Percentiles rank a stretch among this genome's conserved stretches.
These are phyloP conservation scores for Otatea glauca DNA, from an alignment of 176 grass and related monocot species.

Conservation along the genomic window DNA sequence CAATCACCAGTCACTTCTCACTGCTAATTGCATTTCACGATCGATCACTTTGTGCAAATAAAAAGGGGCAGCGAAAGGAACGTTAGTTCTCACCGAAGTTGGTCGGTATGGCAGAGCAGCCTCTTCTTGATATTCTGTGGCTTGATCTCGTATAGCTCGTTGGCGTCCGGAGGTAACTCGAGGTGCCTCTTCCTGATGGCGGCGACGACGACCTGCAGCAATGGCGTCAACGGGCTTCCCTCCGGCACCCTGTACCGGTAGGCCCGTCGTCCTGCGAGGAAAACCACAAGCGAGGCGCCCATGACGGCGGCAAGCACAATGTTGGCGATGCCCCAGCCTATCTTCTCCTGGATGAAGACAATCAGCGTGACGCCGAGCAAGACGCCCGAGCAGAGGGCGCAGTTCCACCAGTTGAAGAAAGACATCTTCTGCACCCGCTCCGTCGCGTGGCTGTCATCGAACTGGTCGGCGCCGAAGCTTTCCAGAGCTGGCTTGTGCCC, in stretches of 20 bases:
- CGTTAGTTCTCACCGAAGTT: constrained; percentile 44
- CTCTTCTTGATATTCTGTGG: constrained; percentile 47
- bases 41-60: not conserved
- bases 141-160: constrained; percentile 57
- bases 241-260: constrained; percentile 66
- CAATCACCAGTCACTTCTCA: constrained; percentile 13
- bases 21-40: not conserved
- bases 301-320: constrained; percentile 62
- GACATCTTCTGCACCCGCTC: constrained; percentile 92
- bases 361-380: constrained; percentile 71
- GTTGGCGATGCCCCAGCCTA: constrained; percentile 68
- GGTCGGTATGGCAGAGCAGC: constrained; percentile 64
- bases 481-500: constrained; percentile 85
- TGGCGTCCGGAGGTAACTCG: constrained; percentile 39
- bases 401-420: constrained; percentile 99
- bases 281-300: constrained; percentile 55
- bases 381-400: constrained; percentile 60
- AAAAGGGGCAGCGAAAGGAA: not conserved
- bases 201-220: constrained; percentile 60
- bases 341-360: constrained; percentile 53
- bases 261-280: constrained; percentile 50
- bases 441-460: constrained; percentile 59
- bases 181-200: constrained; percentile 65
- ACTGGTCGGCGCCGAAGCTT: constrained; percentile 96
- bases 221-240: constrained; percentile 69